Conservation (phyloP, 306 rosid genomes). For the Ziziphus jujuba region DNA sequence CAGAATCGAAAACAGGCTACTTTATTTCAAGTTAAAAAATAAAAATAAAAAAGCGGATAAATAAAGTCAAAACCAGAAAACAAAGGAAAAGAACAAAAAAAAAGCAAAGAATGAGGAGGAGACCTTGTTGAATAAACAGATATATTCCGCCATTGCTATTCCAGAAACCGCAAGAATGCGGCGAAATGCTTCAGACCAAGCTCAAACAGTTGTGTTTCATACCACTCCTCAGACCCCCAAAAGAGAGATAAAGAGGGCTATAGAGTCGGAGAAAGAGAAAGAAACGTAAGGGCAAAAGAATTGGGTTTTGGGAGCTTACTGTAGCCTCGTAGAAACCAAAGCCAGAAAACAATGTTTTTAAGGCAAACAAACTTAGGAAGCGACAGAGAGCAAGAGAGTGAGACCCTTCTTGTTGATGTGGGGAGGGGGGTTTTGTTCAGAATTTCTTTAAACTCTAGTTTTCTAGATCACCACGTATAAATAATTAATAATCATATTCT, state of each 20-base stretch:
- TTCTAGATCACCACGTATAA: too few relatives aligned
- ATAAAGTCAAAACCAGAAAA: slow-evolving; percentile 9
- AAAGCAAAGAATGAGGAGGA: not conserved
- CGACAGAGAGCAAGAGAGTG: not conserved
- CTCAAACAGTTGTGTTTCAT: too few relatives aligned
- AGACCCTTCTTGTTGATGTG: slow-evolving; percentile 6
- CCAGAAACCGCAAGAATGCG: slow-evolving; percentile 8
- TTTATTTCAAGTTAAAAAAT: slow-evolving; percentile 18
- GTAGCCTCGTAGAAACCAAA: slow-evolving; percentile 23
- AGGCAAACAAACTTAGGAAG: slow-evolving; percentile 15
- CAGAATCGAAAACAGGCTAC: not conserved
- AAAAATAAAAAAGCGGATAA: slow-evolving; percentile 20
- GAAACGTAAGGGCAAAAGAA: slow-evolving; percentile 3
- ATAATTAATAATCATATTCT: too few relatives aligned
- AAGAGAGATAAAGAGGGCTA: not conserved
- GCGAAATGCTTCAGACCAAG: slow-evolving; percentile 4
- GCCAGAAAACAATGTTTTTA: slow-evolving; percentile 21
- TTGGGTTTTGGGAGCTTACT: slow-evolving; percentile 30
- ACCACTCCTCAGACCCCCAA: too few relatives aligned
- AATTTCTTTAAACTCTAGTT: too few relatives aligned
- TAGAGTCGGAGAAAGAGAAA: slow-evolving; percentile 10
- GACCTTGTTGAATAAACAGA: slow-evolving; percentile 77
- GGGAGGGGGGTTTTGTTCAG: too few relatives aligned
- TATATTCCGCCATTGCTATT: slow-evolving; percentile 56
- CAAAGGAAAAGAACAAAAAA: not conserved